Base-by-base conservation (phyloP, 2,329 filamentous ascomycete genomes). In the Clonostachys rhizophaga region DNA sequence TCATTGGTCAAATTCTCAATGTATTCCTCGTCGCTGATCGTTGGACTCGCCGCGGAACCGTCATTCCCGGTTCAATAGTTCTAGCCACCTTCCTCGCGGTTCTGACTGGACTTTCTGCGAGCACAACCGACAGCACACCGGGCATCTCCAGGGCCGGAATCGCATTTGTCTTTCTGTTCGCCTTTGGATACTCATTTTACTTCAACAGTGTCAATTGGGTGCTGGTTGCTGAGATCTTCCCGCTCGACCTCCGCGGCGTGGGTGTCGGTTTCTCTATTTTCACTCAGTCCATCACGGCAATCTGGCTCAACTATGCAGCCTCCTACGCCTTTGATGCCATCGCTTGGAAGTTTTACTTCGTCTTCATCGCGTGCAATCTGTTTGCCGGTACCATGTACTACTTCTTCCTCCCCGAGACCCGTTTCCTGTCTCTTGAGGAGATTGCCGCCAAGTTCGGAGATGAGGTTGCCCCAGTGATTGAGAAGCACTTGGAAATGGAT, bases 341-440 rank as follows among this genome's bases (percentile, higher is more conserved):
- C 33, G 44, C 49, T 5, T 65, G 61, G 59, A 57, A 48, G 42
- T 64, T 59, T 44, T 65, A 64, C 49, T 58, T 63, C 17, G 57
- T 65, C 5, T 64, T 66, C 37, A 64, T 65, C 16, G 60, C 53
- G 1, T 56, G 52, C 34, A 64, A 62, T 42, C 12, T 65, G 0
- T 54, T 62, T 24, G 57, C 62, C 2, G 58, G 49, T 5, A 51
- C 55, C 2, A 50, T 65, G 8, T 68, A 64, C 47, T 56, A 49
- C n/a, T 54, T 66, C 46, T 67, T 57, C 50, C 54, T 68, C 1
- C 62, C 63, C 5, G 62, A 67, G 52, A 67, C 64, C 1, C 58
- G 60, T 11, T 56, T 58, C 47, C 49, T 64, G 24, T 59, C 57
- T 1, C 55, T 67, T 2, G 60, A 67, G 43, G 58, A 65, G 47